These are phyloP conservation scores for Aphelidium insulamus DNA, from an alignment of 371 early-diverging fungal species.

Conservation along the genomic window DNA sequence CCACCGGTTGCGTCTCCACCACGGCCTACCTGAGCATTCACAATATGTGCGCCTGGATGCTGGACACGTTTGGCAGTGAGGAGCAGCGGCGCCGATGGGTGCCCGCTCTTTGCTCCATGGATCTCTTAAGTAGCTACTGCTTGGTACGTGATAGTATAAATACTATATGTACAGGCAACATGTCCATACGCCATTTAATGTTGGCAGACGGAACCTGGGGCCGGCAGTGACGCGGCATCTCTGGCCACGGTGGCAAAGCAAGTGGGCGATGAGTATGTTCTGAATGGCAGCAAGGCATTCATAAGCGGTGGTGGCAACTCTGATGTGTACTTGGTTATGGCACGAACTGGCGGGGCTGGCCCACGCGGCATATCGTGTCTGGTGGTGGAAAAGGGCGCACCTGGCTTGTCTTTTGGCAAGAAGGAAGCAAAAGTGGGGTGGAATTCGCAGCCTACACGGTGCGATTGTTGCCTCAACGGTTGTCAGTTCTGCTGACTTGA, in stretches of 20 bases:
- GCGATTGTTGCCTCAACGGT: too few relatives aligned
- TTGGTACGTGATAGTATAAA: too few relatives aligned
- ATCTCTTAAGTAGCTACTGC: constrained; percentile 29
- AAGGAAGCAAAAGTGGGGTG: constrained; percentile 39
- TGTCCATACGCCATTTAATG: too few relatives aligned
- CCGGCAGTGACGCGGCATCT: constrained; percentile 51
- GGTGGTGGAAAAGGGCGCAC: constrained; percentile 27
- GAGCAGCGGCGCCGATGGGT: constrained; percentile 23
- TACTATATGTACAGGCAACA: too few relatives aligned
- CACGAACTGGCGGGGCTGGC: constrained; percentile 33
- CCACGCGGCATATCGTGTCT: constrained; percentile 31
- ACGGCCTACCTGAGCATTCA: constrained; percentile 35
- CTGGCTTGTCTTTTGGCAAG: constrained; percentile 34
- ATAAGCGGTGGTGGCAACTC: constrained; percentile 32
- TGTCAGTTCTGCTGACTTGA: neutral
- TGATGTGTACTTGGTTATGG: constrained; percentile 36
- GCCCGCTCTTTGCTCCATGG: constrained; percentile 18
- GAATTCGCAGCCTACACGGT: constrained; percentile 33
- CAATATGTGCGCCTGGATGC: constrained; percentile 40
- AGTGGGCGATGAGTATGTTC: constrained; percentile 38
- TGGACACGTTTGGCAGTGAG: constrained; percentile 22
- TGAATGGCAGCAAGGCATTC: constrained; percentile 59
- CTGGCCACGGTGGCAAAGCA: constrained; percentile 36
- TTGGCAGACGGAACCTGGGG: constrained; percentile 55
- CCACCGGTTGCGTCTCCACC: constrained; percentile 25